Base-by-base conservation (phyloP, 78 protist species). In the Trichosphaerium sp. region DNA sequence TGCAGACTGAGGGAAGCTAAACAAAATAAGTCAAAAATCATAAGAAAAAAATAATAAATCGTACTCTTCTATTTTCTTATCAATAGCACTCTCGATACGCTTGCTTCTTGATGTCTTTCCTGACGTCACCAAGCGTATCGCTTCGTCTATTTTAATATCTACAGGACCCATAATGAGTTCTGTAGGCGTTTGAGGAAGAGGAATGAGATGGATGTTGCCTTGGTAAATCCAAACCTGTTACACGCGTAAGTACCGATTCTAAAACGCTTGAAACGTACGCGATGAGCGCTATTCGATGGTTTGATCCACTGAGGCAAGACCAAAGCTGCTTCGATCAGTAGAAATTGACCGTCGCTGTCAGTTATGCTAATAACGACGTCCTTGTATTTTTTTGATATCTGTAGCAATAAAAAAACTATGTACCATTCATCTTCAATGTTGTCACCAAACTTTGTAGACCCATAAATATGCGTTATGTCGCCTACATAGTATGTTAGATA, bases 351-450 rank as follows among this genome's bases (percentile, higher is more conserved):
- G 75, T 85, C 90, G 42, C 65, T 10, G 62, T 74, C 79, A 7
- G 12, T 15, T 21, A 57, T 28, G 12, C 26, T 10, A 18, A 66
- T 29, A 23, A 59, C 39, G 15, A 76, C 37, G 25, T 61, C 3
- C 28, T 10, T 55, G 21, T 40, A 82, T 21, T 35, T 25, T 38
- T 31, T 12, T 1, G 89, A 40, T 44, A 85, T 21, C 66, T 74
- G 47, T 11, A 78, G 21, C 57, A 85, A 64, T 0, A 85, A 40
- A 41, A 68, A 69, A 11, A 84, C 84, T 40, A 83, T 83, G 32
- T 82, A 80, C 90, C 90, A 85, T 74, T 85, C 90, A 63, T 85
- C 90, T 39, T 85, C 90, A 3, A 85, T 79, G 55, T 74, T 60
- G 49, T 85, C 90, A 29, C 78, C 84, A 31, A 71, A 69, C 39